Evolutionary conservation across 331 rosid species (phyloP).

Genomic region (Quercus phellos): DNA sequence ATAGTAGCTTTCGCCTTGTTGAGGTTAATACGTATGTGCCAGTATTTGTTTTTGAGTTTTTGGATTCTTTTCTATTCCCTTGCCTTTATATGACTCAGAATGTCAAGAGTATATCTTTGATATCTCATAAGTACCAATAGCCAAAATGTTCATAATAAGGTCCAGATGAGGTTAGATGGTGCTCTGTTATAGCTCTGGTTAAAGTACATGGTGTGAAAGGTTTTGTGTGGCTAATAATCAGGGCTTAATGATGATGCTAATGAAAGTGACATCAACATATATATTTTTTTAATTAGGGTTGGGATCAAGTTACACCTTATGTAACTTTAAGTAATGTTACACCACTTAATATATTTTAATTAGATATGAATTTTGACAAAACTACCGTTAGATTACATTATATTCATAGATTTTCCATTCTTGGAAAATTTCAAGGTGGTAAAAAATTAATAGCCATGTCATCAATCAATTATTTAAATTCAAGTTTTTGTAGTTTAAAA

Average conservation of each 20-base stretch:
- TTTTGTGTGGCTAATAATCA: not conserved
- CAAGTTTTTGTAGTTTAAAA: too few species aligned
- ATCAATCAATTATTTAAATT: too few species aligned
- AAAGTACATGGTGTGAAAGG: not conserved
- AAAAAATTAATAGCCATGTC: too few species aligned
- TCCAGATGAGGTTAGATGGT: slow-evolving; percentile 12
- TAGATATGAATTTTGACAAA: too few species aligned
- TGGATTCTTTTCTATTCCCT: slow-evolving; percentile 6
- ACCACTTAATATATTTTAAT: too few species aligned
- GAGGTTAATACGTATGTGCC: slow-evolving; percentile 65
- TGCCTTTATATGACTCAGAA: not conserved
- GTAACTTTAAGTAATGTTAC: too few species aligned
- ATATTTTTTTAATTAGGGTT: too few species aligned
- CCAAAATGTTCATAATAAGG: not conserved
- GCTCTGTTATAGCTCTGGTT: slow-evolving; percentile 9
- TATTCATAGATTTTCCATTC: too few species aligned
- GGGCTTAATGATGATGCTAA: slow-evolving; percentile 1
- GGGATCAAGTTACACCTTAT: too few species aligned
- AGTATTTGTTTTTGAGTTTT: slow-evolving; percentile 19
- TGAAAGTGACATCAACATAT: not conserved
- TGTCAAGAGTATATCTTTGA: not conserved
- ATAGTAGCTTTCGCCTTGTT: slow-evolving; percentile 93
- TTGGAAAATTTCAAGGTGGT: too few species aligned
- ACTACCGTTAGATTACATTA: too few species aligned
- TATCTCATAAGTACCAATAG: not conserved